A percentile compares a stretch with the other conserved stretches of the same genome.
Evolutionary conservation across 345 rosid species (phyloP).

Genomic region (Gynandropsis gynandra): DNA sequence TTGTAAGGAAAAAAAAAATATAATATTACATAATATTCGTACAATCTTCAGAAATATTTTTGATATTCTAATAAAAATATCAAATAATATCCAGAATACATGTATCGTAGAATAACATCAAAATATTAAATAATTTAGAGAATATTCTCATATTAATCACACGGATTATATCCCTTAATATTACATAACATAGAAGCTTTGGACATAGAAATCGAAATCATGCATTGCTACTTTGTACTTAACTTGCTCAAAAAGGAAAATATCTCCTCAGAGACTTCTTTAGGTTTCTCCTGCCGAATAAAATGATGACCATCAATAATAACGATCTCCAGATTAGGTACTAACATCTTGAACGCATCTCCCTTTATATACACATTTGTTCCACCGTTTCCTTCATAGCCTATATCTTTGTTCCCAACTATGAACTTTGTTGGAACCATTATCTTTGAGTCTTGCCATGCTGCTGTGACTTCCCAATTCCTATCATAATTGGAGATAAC

Average conservation of each 20-base stretch:
- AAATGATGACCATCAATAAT: slow-evolving; percentile 60
- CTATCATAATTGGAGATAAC: too few relatives aligned
- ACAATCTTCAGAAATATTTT: too few relatives aligned
- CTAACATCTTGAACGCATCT: slow-evolving; percentile 40
- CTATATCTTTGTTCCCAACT: slow-evolving; percentile 44
- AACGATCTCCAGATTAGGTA: slow-evolving; percentile 48
- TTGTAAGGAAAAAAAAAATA: too few relatives aligned
- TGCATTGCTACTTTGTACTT: slow-evolving; percentile 8
- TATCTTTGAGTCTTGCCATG: slow-evolving; percentile 54
- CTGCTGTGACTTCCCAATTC: slow-evolving; percentile 56
- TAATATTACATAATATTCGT: too few relatives aligned
- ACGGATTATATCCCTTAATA: too few relatives aligned
- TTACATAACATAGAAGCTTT: too few relatives aligned
- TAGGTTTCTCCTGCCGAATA: slow-evolving; percentile 51
- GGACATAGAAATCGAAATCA: neutral
- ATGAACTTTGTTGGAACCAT: slow-evolving; percentile 45
- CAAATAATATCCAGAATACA: too few relatives aligned
- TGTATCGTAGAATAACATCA: too few relatives aligned
- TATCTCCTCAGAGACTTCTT: slow-evolving; percentile 48
- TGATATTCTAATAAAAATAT: too few relatives aligned
- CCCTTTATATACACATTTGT: slow-evolving; percentile 39
- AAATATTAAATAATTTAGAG: too few relatives aligned
- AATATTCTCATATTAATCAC: too few relatives aligned
- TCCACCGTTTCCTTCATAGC: slow-evolving; percentile 30
- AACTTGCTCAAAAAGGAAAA: slow-evolving; percentile 40